Base-by-base conservation (phyloP, 345 rosid genomes). In the Rhodomyrtus tomentosa region DNA sequence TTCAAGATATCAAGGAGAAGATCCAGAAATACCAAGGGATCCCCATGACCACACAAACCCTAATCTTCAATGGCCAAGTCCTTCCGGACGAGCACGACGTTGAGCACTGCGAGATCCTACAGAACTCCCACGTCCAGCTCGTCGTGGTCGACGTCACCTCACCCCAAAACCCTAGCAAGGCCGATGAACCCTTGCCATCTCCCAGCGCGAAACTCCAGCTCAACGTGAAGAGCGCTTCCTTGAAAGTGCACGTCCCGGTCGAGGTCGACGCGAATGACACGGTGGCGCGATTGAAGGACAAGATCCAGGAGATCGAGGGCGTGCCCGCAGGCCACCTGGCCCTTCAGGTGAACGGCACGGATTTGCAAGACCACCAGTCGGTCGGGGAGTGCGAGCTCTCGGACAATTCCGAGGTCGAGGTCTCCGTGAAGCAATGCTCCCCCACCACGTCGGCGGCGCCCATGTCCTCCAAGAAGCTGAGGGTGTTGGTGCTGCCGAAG, bases 1-100 rank as follows among this genome's bases (percentile, higher is more conserved):
- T 96, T 25, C 87, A 89, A 7, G 95, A 93, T 82, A 96, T 96
- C 91, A 95, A 95, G 88, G 89, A 92, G 53, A 95, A 96, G 86
- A 88, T 96, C 25, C 89, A 92, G 6, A 95, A 94, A 82, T 92
- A 93, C 89, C 94, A 92, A 48, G 88, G 87, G 10, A 94, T 95
- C 7, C 93, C 98, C 48, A 49, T 91, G 5, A 55, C 84, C 24
- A 88, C 85, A 49, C 98, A 96, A 88, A 93, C 94, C 82, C 90
- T 95, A 55, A 76, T 92, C 72, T 93, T 95, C 91, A 89, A 96
- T 45, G 94, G 92, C 68, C 89, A 89, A 12, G 87, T 91, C 85
- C 94, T 96, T 38, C 91, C 89, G 83, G 98, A 96, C 55, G 91
- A 95, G 4, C 90, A 52, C 6, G 89, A 93, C 38, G 89, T 96